Evolutionary conservation across 1,139 yeast genomes (phyloP), one percentile per base, ranked within the genome.

Genomic region (Komagataea norvegica): DNA sequence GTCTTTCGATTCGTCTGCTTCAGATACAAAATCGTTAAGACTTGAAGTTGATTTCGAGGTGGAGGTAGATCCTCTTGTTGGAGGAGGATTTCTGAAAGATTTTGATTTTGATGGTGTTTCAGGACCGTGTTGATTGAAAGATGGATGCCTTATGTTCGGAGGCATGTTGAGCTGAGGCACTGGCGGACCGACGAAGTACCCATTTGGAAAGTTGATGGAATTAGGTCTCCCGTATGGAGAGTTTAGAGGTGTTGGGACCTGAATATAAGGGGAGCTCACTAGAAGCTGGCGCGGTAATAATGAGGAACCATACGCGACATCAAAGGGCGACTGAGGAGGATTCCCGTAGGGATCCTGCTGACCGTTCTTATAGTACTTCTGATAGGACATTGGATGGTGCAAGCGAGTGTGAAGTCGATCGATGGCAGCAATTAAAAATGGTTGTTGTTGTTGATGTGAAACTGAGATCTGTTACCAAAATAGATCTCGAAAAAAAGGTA

Each of bases 281-380:
- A 83, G 62, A 38, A 83, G 61, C 52, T 80, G 86, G 19, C 85
- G 70, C 1, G 91, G 91, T 27, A 83, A 62, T 68, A 82, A 68
- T 14, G 83, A 74, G n/a, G 80, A 71, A 8, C 79, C 74, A 51
- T 73, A 75, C 6, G 68, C 58, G 41, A 70, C 55, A 48, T 76
- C 82, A 47, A 74, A 64, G 1, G 81, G 80, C 3, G 79, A 67
- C 23, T 67, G 65, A 4, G 72, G 72, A 1, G 60, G 57, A 15
- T 47, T 20, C 27, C 3, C 29, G 26, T 26, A 25, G 10, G 30
- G 52, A 7, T 51, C 46, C 23, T 56, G 56, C n/a, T 48, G 39
- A 20, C 45, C 43, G 30, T 43, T 41, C 33, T 44, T 42, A 28
- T 50, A 55, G 24, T 45, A 52, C 42, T 48, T 48, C 32, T 49